Conservation (phyloP, 352 stramenopile species). For the Pythium sukuiense region DNA sequence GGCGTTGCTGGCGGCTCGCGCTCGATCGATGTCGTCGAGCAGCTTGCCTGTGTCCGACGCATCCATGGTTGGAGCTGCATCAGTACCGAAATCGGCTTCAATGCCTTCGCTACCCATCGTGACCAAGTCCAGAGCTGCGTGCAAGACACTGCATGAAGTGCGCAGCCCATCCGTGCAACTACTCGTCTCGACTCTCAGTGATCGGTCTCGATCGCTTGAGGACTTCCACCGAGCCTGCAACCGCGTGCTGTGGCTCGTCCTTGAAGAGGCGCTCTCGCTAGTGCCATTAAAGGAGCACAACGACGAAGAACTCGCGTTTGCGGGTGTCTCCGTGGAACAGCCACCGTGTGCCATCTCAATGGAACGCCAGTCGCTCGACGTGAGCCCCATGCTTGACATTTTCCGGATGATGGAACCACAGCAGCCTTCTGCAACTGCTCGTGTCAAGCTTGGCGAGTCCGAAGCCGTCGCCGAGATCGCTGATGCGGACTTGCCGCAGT, state of each 20-base stretch:
- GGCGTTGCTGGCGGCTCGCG: neutral
- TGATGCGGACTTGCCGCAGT: slow-evolving; percentile 20
- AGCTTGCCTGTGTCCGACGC: neutral
- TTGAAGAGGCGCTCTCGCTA: slow-evolving; percentile 38
- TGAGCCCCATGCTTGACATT: slow-evolving; percentile 28
- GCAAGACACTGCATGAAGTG: slow-evolving; percentile 10
- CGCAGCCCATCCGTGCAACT: slow-evolving; percentile 11
- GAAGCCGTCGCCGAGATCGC: neutral
- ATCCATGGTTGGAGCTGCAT: neutral
- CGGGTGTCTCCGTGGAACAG: neutral
- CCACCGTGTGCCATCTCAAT: slow-evolving; percentile 24
- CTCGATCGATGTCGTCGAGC: neutral
- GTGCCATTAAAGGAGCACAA: slow-evolving; percentile 6
- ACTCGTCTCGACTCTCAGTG: slow-evolving; percentile 12
- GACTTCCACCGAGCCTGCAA: slow-evolving; percentile 42
- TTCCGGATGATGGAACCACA: slow-evolving; percentile 30
- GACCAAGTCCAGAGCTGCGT: neutral
- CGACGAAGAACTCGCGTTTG: neutral
- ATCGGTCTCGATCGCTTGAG: neutral
- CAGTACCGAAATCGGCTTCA: neutral
- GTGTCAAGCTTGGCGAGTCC: neutral
- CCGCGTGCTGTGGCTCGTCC: slow-evolving; percentile 47
- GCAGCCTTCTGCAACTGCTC: slow-evolving; percentile 4
- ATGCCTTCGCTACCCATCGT: neutral
- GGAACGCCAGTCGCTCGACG: slow-evolving; percentile 3